A percentile compares a stretch with the other conserved stretches of the same genome.
Evolutionary conservation across 257 asterid genomes (phyloP).

Genomic region (Voacanga thouarsii): DNA sequence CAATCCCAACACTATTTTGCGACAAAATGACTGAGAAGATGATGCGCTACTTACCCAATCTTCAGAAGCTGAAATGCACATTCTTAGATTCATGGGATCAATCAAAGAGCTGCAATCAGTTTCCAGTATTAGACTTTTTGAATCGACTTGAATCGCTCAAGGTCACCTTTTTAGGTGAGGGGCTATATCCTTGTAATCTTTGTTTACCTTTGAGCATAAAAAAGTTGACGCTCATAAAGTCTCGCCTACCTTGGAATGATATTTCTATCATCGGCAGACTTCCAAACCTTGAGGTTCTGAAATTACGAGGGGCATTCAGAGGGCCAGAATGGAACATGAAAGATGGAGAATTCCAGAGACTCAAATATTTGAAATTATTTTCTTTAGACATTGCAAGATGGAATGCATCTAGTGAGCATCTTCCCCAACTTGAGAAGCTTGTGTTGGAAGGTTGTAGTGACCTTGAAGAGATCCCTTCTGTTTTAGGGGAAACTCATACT

Average conservation of each 20-base stretch:
- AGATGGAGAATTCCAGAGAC: slow-evolving; percentile 12
- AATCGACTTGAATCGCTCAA: too few relatives aligned
- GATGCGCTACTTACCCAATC: too few relatives aligned
- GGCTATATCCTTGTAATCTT: too few relatives aligned
- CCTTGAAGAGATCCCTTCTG: not conserved
- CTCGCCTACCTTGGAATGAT: slow-evolving; percentile 10
- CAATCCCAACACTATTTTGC: too few relatives aligned
- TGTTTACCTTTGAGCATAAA: too few relatives aligned
- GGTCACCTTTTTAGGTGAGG: too few relatives aligned
- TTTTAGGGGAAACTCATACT: too few relatives aligned
- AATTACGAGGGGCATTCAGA: not conserved
- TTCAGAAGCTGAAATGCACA: too few relatives aligned
- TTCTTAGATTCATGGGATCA: too few relatives aligned
- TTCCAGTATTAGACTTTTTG: too few relatives aligned
- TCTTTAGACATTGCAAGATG: not conserved
- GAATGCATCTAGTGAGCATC: slow-evolving; percentile 13
- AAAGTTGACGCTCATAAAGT: not conserved
- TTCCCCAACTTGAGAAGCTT: slow-evolving; percentile 26
- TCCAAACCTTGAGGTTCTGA: slow-evolving; percentile 22
- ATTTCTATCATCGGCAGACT: slow-evolving; percentile 14
- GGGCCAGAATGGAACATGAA: slow-evolving; percentile 21
- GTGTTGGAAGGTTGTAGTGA: not conserved
- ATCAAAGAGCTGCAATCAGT: too few relatives aligned
- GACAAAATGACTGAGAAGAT: too few relatives aligned
- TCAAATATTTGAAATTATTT: slow-evolving; percentile 5